phyloP scores from a whole-genome alignment of 371 early-diverging fungal species.

The Actinomortierella wolfii region DNA sequence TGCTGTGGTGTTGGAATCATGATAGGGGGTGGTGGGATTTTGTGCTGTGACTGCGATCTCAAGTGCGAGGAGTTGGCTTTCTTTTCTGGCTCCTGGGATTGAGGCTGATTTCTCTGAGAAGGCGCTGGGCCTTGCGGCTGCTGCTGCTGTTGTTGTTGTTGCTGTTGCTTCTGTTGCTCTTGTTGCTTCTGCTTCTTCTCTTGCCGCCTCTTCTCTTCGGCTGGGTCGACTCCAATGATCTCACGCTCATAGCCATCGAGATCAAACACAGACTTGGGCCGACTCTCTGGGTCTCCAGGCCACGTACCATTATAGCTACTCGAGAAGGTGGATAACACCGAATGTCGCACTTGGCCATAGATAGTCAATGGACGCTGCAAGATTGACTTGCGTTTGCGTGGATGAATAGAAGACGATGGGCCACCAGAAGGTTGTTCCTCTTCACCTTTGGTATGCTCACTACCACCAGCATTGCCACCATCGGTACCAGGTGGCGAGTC shows the following conservation, averaged over 20 bases:
- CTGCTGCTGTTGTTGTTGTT: neutral
- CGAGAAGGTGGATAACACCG: slow-evolving; percentile 13
- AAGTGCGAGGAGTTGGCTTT: too few relatives aligned
- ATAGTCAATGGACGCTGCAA: slow-evolving; percentile 25
- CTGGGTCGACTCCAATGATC: slow-evolving; percentile 13
- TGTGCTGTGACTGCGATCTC: too few relatives aligned
- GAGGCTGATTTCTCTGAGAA: too few relatives aligned
- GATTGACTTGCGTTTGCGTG: slow-evolving; percentile 1
- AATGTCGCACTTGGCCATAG: slow-evolving; percentile 23
- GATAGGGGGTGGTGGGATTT: too few relatives aligned
- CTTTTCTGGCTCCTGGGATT: too few relatives aligned
- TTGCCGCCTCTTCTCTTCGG: neutral
- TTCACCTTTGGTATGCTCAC: too few relatives aligned
- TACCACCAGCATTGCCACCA: too few relatives aligned
- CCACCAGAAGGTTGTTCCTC: too few relatives aligned
- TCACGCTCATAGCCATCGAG: slow-evolving; percentile 27
- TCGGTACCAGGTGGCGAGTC: too few relatives aligned
- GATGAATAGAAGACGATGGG: too few relatives aligned
- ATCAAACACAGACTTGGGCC: slow-evolving; percentile 33
- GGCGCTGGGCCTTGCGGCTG: neutral
- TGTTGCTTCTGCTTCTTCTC: neutral
- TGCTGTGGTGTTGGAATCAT: too few relatives aligned
- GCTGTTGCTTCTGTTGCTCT: neutral
- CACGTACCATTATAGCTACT: too few relatives aligned
- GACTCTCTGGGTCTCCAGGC: neutral